Percentiles rank a stretch among this genome's conserved stretches.
phyloP scores from a whole-genome alignment of 1,284 basidiomycete genomes.

The Omphalotus olearius region DNA sequence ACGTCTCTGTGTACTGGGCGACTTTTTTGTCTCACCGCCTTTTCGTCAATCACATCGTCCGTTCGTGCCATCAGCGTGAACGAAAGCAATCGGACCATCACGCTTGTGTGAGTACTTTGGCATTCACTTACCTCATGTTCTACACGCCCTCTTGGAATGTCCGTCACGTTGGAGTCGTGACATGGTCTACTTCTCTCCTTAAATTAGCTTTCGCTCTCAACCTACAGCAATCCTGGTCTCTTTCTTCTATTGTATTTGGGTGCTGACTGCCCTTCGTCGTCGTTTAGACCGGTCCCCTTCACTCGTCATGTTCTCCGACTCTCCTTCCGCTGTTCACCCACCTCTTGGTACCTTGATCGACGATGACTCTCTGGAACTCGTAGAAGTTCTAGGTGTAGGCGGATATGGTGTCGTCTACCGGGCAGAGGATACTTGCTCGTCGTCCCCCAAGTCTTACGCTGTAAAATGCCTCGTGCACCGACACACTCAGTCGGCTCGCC shows the following conservation, averaged over 20 bases:
- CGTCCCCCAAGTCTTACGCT: conserved; percentile 65
- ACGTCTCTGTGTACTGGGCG: not conserved
- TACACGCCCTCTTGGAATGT: conserved; percentile 50
- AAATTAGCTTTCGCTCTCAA: conserved; percentile 2
- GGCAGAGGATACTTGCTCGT: conserved; percentile 63
- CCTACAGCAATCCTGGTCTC: conserved; percentile 5
- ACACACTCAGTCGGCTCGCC: conserved; percentile 51
- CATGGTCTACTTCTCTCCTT: conserved; percentile 24
- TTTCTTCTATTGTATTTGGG: conserved; percentile 4
- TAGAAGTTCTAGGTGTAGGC: conserved; percentile 88
- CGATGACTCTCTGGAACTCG: conserved; percentile 79
- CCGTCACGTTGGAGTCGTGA: conserved; percentile 42
- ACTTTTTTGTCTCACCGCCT: not conserved
- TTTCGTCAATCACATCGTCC: not conserved
- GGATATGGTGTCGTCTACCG: conserved; percentile 97
- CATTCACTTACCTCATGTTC: conserved; percentile 49
- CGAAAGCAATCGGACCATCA: conserved; percentile 12
- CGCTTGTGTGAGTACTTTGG: conserved; percentile 19
- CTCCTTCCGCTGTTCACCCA: conserved; percentile 50
- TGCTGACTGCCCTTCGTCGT: not conserved
- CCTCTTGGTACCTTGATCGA: conserved; percentile 77
- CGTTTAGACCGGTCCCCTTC: conserved; percentile 11
- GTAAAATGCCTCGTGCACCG: conserved; percentile 85
- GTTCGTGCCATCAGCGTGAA: conserved; percentile 13
- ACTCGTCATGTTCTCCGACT: conserved; percentile 47